Evolutionary conservation across 2,329 filamentous ascomycete genomes (phyloP).

Genomic region (Paecilomyces fulvus): DNA sequence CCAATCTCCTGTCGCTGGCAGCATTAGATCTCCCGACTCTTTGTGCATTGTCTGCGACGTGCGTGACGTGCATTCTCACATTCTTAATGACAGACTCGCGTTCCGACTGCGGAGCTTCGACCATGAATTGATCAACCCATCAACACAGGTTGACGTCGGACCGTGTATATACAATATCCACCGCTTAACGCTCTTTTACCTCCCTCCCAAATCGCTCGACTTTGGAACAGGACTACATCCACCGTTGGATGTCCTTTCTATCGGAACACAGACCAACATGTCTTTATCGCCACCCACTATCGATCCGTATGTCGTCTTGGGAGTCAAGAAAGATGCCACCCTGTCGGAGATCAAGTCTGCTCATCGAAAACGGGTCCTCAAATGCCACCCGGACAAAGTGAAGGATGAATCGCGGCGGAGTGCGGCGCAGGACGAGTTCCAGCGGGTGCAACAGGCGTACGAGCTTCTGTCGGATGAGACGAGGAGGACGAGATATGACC

Average conservation of each 20-base stretch:
- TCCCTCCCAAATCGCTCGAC: not conserved
- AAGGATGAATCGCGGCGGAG: slow-evolving; percentile 68
- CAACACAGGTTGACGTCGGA: not conserved
- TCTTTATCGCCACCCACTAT: slow-evolving; percentile 29
- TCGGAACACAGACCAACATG: slow-evolving; percentile 5
- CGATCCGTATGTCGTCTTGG: slow-evolving; percentile 74
- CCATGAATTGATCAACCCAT: slow-evolving; percentile 1
- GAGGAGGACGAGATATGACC: slow-evolving; percentile 68
- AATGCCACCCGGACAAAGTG: slow-evolving; percentile 87
- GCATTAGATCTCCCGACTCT: not conserved
- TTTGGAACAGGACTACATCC: not conserved
- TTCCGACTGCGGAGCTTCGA: not conserved
- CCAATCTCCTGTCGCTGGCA: not conserved
- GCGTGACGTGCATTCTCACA: not conserved
- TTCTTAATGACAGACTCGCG: not conserved
- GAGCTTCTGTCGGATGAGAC: slow-evolving; percentile 76
- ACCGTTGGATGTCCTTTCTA: not conserved
- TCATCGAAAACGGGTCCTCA: slow-evolving; percentile 77
- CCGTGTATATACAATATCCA: not conserved
- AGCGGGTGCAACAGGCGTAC: slow-evolving; percentile 86
- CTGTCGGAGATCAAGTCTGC: slow-evolving; percentile 65
- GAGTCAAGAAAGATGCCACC: slow-evolving; percentile 64
- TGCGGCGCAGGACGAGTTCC: slow-evolving; percentile 77
- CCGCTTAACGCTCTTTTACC: not conserved
- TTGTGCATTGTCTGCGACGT: not conserved